Evolutionary conservation across 768 basidiomycete genomes (phyloP), one percentile per base, ranked within the genome.

Genomic region (Dacryopinax primogenitus): DNA sequence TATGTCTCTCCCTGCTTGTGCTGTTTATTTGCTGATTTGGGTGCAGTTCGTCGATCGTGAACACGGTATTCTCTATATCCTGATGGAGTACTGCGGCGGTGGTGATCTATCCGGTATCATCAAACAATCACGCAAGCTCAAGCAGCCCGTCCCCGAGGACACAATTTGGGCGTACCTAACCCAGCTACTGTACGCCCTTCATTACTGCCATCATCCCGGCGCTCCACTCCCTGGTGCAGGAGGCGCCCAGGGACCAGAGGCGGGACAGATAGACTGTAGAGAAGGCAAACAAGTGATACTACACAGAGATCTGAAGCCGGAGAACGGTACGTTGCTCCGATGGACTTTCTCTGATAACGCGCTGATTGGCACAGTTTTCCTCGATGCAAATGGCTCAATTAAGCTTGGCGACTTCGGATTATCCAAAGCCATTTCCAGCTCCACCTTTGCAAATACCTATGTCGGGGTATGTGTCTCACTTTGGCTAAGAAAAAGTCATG

Each of bases 61-160:
- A 62, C 82, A 83, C 37, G 92, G 92, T 23, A 89, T 93, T 65
- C 83, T 98, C 45, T 98, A 97, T 74, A 97, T 99, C 67, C 81
- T 98, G 69, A 99, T 98, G 96, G 96, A 99, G 78, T 98, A 92
- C 74, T 99, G 96, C 72, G 93, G 92, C 3, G 94, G 93, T 23
- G 96, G 96, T 13, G 96, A 99, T 77, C 82, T 99, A 64, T 90
- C 90, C 1, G 78, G 82, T 35, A 76, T 96, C 71, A 96, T 98
- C 74, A 90, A 91, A 71, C 86, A 85, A 18, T 64, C 35, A n/a
- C 33, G 9, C 23, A 84, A 72, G 79, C 83, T 64, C 32, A 83
- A 81, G 66, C 81, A 87, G 63, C 83, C 84, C 1, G 84, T 97
- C 63, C 82, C 91, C 0, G 96, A 99, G 77, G 93, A 96, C 67